phyloP scores from a whole-genome alignment of 2,329 filamentous ascomycete species.

The Taxawa tesnikishii region DNA sequence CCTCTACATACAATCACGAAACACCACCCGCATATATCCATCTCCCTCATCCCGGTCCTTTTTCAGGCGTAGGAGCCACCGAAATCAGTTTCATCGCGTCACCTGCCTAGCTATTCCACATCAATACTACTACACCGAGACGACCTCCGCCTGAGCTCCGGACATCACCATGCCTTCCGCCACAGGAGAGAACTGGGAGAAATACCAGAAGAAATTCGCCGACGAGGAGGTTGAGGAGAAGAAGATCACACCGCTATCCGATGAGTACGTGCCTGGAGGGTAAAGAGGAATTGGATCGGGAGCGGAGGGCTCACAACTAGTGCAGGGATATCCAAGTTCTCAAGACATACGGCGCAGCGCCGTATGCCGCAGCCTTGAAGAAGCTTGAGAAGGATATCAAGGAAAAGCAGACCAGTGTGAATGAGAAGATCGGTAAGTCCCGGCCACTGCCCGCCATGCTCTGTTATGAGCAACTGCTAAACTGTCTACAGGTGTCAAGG shows the following conservation, averaged over 20 bases:
- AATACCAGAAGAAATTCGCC: slow-evolving; percentile 93
- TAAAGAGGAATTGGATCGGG: slow-evolving; percentile 1
- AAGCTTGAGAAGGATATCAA: slow-evolving; percentile 99
- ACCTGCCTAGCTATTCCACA: too few relatives aligned
- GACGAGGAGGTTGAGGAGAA: slow-evolving; percentile 98
- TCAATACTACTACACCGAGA: slow-evolving; percentile 2
- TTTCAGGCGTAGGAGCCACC: too few relatives aligned
- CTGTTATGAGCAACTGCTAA: slow-evolving; percentile 10
- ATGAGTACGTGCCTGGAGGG: slow-evolving; percentile 59
- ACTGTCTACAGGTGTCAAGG: slow-evolving; percentile 46
- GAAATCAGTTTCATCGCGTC: too few relatives aligned
- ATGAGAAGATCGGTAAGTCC: slow-evolving; percentile 77
- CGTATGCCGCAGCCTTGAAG: slow-evolving; percentile 86
- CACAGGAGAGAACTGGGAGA: slow-evolving; percentile 92
- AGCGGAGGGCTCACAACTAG: slow-evolving; percentile 1
- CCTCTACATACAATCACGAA: too few relatives aligned
- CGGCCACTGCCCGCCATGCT: background rate
- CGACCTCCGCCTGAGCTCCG: slow-evolving; percentile 10
- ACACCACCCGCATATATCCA: too few relatives aligned
- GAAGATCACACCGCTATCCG: slow-evolving; percentile 94
- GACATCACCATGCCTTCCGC: slow-evolving; percentile 68
- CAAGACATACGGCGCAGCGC: slow-evolving; percentile 91
- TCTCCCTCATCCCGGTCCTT: too few relatives aligned
- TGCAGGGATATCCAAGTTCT: slow-evolving; percentile 93
- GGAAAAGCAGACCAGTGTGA: slow-evolving; percentile 94